Percentiles rank a stretch among this genome's conserved stretches.
Evolutionary conservation across 1,139 yeast species (phyloP).

Genomic region (Chernovozyma sophiae-reginae): DNA sequence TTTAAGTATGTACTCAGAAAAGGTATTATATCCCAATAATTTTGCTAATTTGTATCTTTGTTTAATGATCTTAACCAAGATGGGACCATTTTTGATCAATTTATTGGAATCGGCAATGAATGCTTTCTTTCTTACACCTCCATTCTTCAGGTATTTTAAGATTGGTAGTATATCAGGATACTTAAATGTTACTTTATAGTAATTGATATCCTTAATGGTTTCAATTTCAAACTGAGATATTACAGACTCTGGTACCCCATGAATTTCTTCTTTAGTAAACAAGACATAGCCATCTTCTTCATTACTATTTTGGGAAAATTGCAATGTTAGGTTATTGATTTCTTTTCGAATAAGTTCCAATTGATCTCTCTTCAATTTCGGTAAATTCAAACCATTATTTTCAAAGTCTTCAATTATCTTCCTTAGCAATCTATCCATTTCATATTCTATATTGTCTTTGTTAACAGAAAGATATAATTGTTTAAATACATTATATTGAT

Average conservation of each 20-base stretch:
- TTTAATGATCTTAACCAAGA: constrained; percentile 56
- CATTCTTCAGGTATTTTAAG: constrained; percentile 61
- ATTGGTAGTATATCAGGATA: constrained; percentile 78
- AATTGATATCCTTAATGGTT: neutral
- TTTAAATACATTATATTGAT: constrained; percentile 58
- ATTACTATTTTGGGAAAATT: constrained; percentile 62
- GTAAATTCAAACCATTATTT: constrained; percentile 65
- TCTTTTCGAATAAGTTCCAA: constrained; percentile 57
- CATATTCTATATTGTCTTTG: constrained; percentile 37
- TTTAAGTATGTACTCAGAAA: constrained; percentile 66
- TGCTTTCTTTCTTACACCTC: constrained; percentile 63
- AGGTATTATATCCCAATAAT: constrained; percentile 61
- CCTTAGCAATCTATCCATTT: constrained; percentile 52
- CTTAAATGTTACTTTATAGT: constrained; percentile 67
- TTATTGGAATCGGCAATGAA: constrained; percentile 65
- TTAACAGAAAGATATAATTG: constrained; percentile 23
- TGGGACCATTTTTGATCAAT: constrained; percentile 55
- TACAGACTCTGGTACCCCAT: constrained; percentile 68
- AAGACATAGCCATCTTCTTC: constrained; percentile 62
- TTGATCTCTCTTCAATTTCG: constrained; percentile 49
- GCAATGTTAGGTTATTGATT: constrained; percentile 52
- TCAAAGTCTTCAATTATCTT: constrained; percentile 53
- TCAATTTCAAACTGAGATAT: constrained; percentile 48
- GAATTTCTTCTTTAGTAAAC: constrained; percentile 61
- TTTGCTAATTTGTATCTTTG: constrained; percentile 61